Base-by-base conservation (phyloP, 331 rosid species). In the Erythrophleum ivorense region DNA sequence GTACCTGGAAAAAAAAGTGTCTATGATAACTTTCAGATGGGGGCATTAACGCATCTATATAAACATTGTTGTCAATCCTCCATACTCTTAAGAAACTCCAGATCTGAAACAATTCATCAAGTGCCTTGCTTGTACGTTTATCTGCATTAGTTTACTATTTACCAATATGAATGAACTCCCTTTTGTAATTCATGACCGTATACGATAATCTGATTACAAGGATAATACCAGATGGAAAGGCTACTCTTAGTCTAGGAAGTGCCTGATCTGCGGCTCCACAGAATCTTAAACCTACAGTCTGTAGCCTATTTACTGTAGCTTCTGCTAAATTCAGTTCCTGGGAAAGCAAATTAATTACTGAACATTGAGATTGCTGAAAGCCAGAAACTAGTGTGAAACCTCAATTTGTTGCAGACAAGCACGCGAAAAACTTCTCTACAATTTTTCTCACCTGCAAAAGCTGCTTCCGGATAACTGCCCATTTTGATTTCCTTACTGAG, bases 171-270 rank as follows among this genome's bases (percentile, higher is more conserved):
- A 62, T 7, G 79, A 58, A 67, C 52, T 83, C 67, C 29, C 29
- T 24, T 54, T 34, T 43, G 59, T 31, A 36, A 65, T 53, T 53
- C 60, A 58, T 18, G 81, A 60, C 33, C 49, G 77, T 71, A 68
- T 36, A 67, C 36, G 66, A 31, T 33, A 81, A 85, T 72, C 55
- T 82, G 62, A 68, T 69, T 41, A 74, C 63, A 69, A 55, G n/a
- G 81, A 71, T 11, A 34, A 49, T 91, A 95, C 98, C 98, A 29
- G 91, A 77, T 70, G 94, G 92, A 58, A 95, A 83, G 43, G 97
- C 98, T 85, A 98, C 98, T 86, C 98, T 88, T 83, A 95, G 84
- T 85, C 97, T 94, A 54, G 98, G 96, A 88, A 95, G 91, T 83
- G 98, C 96, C 84, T 87, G 93, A 85, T 93, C 96, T 55, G 90